Conservation (phyloP, 2,329 filamentous ascomycete genomes). For the Sporothrix globosa region DNA sequence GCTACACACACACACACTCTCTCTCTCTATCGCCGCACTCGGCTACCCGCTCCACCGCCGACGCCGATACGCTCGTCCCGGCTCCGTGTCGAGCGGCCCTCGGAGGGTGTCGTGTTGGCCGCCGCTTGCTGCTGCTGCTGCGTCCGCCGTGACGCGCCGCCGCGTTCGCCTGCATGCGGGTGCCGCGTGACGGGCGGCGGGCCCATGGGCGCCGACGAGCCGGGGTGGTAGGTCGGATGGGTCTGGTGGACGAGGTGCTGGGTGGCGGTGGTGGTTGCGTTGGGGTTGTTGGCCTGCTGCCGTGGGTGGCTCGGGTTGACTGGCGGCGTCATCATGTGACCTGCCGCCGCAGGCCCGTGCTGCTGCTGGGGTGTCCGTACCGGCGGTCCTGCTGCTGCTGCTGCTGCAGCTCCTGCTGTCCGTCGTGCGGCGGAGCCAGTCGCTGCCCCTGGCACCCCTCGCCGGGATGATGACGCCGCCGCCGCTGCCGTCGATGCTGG, state of each 20-base stretch:
- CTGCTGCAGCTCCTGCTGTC: not conserved
- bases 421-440: not conserved
- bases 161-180: not conserved
- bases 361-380: constrained; percentile 28
- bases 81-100: constrained; percentile 40
- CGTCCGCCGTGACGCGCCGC: constrained; percentile 3
- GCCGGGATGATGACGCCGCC: not conserved
- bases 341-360: constrained; percentile 18
- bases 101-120: constrained; percentile 37
- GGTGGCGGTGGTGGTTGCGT: constrained; percentile 14
- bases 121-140: constrained; percentile 23
- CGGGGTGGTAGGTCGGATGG: constrained; percentile 29
- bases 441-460: not conserved
- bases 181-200: constrained; percentile 32
- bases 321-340: constrained; percentile 32
- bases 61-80: constrained; percentile 43
- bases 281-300: not conserved
- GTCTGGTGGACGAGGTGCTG: constrained; percentile 27
- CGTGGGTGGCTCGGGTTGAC: not conserved
- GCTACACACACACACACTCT: too few species aligned
- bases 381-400: not conserved
- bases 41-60: constrained; percentile 30
- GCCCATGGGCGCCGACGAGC: constrained; percentile 33
- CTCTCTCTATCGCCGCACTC: not conserved
- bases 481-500: not conserved